These are phyloP conservation scores for Candida sphagnicola DNA, from an alignment of 805 yeast genomes.

Conservation along the genomic window DNA sequence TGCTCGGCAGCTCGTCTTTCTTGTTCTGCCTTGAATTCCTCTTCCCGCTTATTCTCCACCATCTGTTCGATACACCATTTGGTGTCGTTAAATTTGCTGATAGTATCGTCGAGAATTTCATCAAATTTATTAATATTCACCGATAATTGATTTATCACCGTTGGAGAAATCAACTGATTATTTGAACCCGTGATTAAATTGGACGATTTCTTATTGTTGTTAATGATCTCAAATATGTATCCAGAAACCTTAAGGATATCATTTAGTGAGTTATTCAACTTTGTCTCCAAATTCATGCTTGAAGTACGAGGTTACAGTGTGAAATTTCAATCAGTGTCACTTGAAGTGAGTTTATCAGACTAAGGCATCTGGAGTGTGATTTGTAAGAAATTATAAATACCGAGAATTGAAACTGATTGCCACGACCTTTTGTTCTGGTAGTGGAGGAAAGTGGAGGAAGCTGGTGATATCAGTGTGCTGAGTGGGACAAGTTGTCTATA, in stretches of 20 bases:
- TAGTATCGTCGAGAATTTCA: slow-evolving; percentile 40
- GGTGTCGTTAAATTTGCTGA: slow-evolving; percentile 38
- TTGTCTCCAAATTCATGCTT: slow-evolving; percentile 35
- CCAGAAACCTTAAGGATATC: slow-evolving; percentile 40
- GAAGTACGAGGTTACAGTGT: no score
- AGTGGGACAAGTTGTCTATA: no score
- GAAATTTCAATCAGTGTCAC: no score
- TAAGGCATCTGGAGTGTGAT: no score
- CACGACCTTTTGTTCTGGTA: no score
- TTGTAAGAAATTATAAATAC: no score
- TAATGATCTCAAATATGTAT: slow-evolving; percentile 39
- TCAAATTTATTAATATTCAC: slow-evolving; percentile 35
- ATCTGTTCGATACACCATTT: slow-evolving; percentile 42
- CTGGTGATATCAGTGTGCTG: no score
- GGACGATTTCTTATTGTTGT: slow-evolving; percentile 37
- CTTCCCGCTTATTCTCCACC: slow-evolving; percentile 37
- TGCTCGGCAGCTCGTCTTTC: slow-evolving; percentile 15
- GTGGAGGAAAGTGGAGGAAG: no score
- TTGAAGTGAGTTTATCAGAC: no score
- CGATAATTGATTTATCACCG: slow-evolving; percentile 31
- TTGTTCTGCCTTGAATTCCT: slow-evolving; percentile 26
- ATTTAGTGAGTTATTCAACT: slow-evolving; percentile 36
- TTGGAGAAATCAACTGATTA: slow-evolving; percentile 36
- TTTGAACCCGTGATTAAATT: slow-evolving; percentile 40
- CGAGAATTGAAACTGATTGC: no score